These are phyloP conservation scores for Curvularia verruculosa DNA, from an alignment of 2,329 filamentous ascomycete genomes.

Conservation along the genomic window DNA sequence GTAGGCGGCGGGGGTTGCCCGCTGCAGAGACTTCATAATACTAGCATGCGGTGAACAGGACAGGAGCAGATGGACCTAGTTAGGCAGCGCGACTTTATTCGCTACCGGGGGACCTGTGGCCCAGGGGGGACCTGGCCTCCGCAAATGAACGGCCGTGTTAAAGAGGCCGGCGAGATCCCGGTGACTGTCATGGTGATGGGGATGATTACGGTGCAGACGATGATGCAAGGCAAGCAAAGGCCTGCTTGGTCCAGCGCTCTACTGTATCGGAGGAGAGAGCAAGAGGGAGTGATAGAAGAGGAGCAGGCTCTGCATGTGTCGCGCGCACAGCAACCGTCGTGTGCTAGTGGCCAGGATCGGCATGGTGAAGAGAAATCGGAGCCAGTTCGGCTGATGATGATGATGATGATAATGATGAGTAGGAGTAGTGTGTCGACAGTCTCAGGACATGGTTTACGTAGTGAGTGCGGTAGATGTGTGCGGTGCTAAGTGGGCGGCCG, in stretches of 20 bases:
- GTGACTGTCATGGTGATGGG: neutral
- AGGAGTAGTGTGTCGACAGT: slow-evolving; percentile 6
- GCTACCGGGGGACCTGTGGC: slow-evolving; percentile 8
- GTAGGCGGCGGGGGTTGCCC: slow-evolving; percentile 28
- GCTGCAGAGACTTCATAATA: slow-evolving; percentile 31
- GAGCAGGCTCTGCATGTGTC: no score
- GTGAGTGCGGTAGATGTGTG: no score
- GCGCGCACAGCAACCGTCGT: neutral
- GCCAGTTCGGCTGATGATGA: slow-evolving; percentile 17
- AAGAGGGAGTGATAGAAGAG: no score
- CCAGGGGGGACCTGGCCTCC: slow-evolving; percentile 26
- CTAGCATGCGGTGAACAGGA: slow-evolving; percentile 20
- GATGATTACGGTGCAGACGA: neutral
- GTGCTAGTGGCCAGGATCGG: slow-evolving; percentile 12
- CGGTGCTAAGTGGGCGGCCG: no score
- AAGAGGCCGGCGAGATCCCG: slow-evolving; percentile 1
- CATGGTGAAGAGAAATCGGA: slow-evolving; percentile 10
- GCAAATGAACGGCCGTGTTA: slow-evolving; percentile 39
- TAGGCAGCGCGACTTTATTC: slow-evolving; percentile 7
- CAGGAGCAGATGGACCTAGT: neutral
- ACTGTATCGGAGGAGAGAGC: slow-evolving; percentile 3
- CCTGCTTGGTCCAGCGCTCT: neutral
- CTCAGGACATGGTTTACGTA: neutral
- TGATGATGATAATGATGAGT: no score
- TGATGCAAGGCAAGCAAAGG: neutral